phyloP scores from a whole-genome alignment of 306 rosid species.

The Acacia crassicarpa region DNA sequence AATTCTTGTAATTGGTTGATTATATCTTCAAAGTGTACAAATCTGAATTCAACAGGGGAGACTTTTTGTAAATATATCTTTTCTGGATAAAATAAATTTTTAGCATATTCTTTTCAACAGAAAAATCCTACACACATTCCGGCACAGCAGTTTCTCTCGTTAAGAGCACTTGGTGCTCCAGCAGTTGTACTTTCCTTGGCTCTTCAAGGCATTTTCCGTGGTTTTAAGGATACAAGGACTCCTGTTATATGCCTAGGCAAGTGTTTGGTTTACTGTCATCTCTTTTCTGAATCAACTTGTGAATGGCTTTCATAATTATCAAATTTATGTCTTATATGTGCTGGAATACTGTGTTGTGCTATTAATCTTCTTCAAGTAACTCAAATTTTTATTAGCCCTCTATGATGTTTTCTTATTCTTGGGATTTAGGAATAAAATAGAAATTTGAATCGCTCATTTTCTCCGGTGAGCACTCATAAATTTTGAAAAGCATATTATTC shows the following conservation, averaged over 20 bases:
- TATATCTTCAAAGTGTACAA: not conserved
- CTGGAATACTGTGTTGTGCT: constrained; percentile 25
- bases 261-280: constrained; percentile 32
- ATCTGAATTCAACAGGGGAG: not conserved
- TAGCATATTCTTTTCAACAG: constrained; percentile 45
- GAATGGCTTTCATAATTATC: not conserved
- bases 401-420: constrained; percentile 18
- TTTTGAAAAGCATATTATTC: not conserved
- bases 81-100: not conserved
- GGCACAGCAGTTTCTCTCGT: constrained; percentile 67
- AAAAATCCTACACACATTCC: constrained; percentile 61
- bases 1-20: not conserved
- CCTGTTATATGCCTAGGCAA: constrained; percentile 91
- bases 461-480: not conserved
- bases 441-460: not conserved
- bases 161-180: constrained; percentile 96
- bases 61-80: not conserved
- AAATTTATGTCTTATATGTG: constrained; percentile 15
- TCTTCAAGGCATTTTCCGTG: constrained; percentile 97
- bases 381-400: constrained; percentile 16
- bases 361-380: constrained; percentile 11
- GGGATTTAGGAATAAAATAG: constrained; percentile 9
- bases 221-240: constrained; percentile 93
- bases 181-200: constrained; percentile 96
- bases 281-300: not conserved